Evolutionary conservation across 2,329 filamentous ascomycete genomes (phyloP), one percentile per base, ranked within the genome.

Genomic region (Aspergillus ustus): DNA sequence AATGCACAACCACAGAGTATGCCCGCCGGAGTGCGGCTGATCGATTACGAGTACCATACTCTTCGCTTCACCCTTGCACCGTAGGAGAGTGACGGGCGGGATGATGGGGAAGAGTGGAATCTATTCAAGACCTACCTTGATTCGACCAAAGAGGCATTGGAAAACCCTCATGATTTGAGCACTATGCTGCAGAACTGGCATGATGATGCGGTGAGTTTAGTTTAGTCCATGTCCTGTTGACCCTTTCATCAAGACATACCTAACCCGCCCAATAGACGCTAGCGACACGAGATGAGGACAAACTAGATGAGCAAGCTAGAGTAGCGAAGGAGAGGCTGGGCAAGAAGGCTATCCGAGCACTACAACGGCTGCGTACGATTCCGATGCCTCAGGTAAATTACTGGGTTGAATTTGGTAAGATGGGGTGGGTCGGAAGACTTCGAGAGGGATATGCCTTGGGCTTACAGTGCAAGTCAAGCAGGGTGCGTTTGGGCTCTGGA

Each of bases 101-200:
- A n/a, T 5, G 50, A 59, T 22, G n/a, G 20, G 57, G 31, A 59
- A 15, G 57, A 59, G 50, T 59, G 57, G 50, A 59, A 59, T 49
- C 49, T 59, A 7, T 59, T 59, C 40, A 29, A 52, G 3, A 43
- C 29, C 3, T 59, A 53, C 22, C 49, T 59, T 19, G 40, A 48
- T 25, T 40, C 56, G 22, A 53, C 20, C 7, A 28, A 40, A 3
- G 19, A 49, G 15, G 50, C 49, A 3, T 46, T 46, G 11, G 22
- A 49, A 25, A 31, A 49, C 15, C 57, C 40, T 19, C 57, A 59
- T 53, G 57, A 59, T 22, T 43, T 59, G 28, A 59, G 57, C 44
- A 22, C 28, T 13, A 53, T 53, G 50, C 28, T 59, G 29, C 28
- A 49, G 19, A 25, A 20, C 11, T 59, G 56, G 56, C n/a, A 56